phyloP scores from a whole-genome alignment of 2,329 filamentous ascomycete genomes.

The Fusarium sp. region DNA sequence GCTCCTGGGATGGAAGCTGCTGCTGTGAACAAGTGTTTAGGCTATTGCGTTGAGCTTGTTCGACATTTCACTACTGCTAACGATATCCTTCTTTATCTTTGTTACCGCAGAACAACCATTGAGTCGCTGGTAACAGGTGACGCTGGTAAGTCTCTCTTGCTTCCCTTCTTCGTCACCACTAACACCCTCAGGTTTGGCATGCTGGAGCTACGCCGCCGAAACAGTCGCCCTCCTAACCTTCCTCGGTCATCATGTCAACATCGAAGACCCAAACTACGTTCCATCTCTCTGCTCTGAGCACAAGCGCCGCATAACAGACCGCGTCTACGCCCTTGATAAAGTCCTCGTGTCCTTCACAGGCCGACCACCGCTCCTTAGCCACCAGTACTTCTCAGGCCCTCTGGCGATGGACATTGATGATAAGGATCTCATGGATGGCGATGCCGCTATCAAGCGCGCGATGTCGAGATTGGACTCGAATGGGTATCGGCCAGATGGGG shows the following conservation, averaged over 20 bases:
- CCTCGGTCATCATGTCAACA: conserved; percentile 51
- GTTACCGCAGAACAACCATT: conserved; percentile 50
- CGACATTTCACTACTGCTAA: conserved; percentile 49
- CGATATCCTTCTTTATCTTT: conserved; percentile 54
- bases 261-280: conserved; percentile 43
- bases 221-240: conserved; percentile 53
- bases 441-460: conserved; percentile 41
- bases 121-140: conserved; percentile 56
- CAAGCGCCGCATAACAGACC: conserved; percentile 49
- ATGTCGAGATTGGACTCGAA: conserved; percentile 55
- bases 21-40: conserved; percentile 27
- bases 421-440: conserved; percentile 59
- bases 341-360: conserved; percentile 64
- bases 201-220: conserved; percentile 55
- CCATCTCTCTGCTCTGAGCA: conserved; percentile 53
- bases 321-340: conserved; percentile 62
- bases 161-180: neutral
- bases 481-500: conserved; percentile 64
- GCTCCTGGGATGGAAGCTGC: neutral
- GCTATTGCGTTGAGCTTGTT: conserved; percentile 51
- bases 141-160: conserved; percentile 49
- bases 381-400: conserved; percentile 66
- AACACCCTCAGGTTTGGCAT: conserved; percentile 48
- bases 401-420: conserved; percentile 67
- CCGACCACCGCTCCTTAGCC: conserved; percentile 63